phyloP scores from a whole-genome alignment of 129 eudicot genomes.

The Helianthus tuberosus region DNA sequence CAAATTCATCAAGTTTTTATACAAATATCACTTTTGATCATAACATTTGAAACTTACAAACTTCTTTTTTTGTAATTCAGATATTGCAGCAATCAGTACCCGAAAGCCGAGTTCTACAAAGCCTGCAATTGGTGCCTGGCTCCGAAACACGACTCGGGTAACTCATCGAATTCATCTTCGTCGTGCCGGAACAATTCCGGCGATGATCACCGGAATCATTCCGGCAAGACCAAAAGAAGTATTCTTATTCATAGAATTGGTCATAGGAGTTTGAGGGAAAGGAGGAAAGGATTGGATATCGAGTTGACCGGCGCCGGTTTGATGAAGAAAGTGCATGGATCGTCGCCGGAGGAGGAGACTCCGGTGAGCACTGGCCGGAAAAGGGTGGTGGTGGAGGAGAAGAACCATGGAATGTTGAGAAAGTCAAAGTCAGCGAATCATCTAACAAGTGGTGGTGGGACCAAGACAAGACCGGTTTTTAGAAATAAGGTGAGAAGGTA shows the following conservation, averaged over 20 bases:
- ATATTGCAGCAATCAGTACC: slow-evolving; percentile 79
- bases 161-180: slow-evolving; percentile 54
- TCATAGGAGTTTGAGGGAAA: slow-evolving; percentile 20
- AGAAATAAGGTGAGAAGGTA: slow-evolving; percentile 85
- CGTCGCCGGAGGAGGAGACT: slow-evolving; percentile 32
- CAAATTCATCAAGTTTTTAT: background rate
- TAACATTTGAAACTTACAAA: background rate
- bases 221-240: slow-evolving; percentile 34
- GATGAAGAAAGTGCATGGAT: slow-evolving; percentile 43
- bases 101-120: slow-evolving; percentile 58
- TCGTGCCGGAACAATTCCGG: slow-evolving; percentile 21
- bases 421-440: slow-evolving; percentile 60
- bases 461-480: slow-evolving; percentile 46
- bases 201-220: slow-evolving; percentile 23
- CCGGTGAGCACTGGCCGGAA: slow-evolving; percentile 43
- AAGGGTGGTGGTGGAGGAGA: slow-evolving; percentile 35
- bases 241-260: slow-evolving; percentile 15
- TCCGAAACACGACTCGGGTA: slow-evolving; percentile 32
- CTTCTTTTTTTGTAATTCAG: slow-evolving; percentile 29
- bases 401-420: slow-evolving; percentile 32
- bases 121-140: slow-evolving; percentile 79
- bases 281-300: slow-evolving; percentile 27
- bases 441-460: slow-evolving; percentile 35
- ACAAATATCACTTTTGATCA: background rate
- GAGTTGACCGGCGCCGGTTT: slow-evolving; percentile 19